phyloP scores from a whole-genome alignment of 1,284 basidiomycete species.

The Moesziomyces sp. region DNA sequence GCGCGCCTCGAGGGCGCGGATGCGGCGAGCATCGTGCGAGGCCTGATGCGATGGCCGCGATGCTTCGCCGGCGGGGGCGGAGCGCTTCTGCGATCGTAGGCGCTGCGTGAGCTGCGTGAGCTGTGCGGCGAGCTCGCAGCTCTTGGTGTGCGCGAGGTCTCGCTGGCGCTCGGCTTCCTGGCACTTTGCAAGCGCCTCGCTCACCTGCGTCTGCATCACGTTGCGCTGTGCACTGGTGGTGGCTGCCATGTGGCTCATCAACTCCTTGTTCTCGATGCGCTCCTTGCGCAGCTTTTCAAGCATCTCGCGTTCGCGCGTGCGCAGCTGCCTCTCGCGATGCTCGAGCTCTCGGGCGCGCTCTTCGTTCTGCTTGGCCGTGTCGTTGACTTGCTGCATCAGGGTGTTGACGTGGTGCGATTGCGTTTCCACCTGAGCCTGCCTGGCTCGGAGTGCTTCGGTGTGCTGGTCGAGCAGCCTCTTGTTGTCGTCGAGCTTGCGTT shows the following conservation, averaged over 20 bases:
- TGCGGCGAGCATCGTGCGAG: slow-evolving; percentile 5
- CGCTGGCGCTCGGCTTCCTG: slow-evolving; percentile 16
- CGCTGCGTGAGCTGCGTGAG: slow-evolving; percentile 15
- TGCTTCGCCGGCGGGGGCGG: background rate
- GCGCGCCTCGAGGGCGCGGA: slow-evolving; percentile 18
- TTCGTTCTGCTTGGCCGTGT: background rate
- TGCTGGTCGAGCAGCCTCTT: too few relatives aligned
- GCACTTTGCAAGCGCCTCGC: slow-evolving; percentile 7
- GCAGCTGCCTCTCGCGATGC: background rate
- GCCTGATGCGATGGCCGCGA: background rate
- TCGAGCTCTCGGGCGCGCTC: background rate
- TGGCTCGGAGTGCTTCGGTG: too few relatives aligned
- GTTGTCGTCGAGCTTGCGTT: too few relatives aligned
- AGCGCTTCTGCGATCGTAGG: background rate
- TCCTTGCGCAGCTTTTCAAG: too few relatives aligned
- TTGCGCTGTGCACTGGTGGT: background rate
- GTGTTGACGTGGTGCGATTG: too few relatives aligned
- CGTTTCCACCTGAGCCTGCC: too few relatives aligned
- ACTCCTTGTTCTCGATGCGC: too few relatives aligned
- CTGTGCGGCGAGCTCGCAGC: slow-evolving; percentile 21
- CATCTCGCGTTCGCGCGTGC: too few relatives aligned
- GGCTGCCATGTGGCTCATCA: too few relatives aligned
- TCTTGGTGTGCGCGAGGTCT: slow-evolving; percentile 13
- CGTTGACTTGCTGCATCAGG: too few relatives aligned
- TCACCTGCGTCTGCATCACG: background rate